Base-by-base conservation (phyloP, 495 filamentous ascomycete species). In the Friedmanniomyces simplex region DNA sequence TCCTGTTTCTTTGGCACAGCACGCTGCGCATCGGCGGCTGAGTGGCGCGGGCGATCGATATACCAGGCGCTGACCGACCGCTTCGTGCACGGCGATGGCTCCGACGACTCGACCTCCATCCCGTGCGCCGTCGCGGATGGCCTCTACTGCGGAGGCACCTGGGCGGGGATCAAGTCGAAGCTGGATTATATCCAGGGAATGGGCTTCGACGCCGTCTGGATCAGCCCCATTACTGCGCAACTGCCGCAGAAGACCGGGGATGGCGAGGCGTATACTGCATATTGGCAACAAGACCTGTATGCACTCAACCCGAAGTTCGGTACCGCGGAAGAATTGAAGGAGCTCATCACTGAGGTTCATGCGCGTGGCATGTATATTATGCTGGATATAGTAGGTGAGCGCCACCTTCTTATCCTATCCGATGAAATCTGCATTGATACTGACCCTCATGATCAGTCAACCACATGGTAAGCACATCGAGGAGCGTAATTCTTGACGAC, bases 41-140 rank as follows among this genome's bases (percentile, higher is more conserved):
- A 69, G 22, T 69, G 67, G 67, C 61, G 67, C 37, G 53, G 47
- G 7, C 76, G 82, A 26, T 84, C 82, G 8, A 83, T 88, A 59
- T 89, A 88, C 64, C 85, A 87, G 63, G 75, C 86, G 50, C 69
- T 90, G 39, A 88, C 85, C 4, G 86, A 89, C 69, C 78, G 87
- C 16, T 60, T 55, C 22, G 39, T 37, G 2, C 28, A 55, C 26
- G 34, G 51, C 16, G 86, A 80, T 32, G 79, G 82, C 20, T 79
- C 80, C 13, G 76, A 87, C 67, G 75, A 76, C 24, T 84, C 80
- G 24, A 84, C 79, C 63, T 64, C 70, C 57, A 54, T 72, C 6
- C 21, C 20, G 53, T 79, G 76, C 62, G 68, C 80, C 71, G 67
- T 78, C 16, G 68, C 66, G 1, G 51, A 67, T 39, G 50, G 56